These are phyloP conservation scores for Syncephalastrum racemosum DNA, from an alignment of 371 early-diverging fungal genomes.

Conservation along the genomic window DNA sequence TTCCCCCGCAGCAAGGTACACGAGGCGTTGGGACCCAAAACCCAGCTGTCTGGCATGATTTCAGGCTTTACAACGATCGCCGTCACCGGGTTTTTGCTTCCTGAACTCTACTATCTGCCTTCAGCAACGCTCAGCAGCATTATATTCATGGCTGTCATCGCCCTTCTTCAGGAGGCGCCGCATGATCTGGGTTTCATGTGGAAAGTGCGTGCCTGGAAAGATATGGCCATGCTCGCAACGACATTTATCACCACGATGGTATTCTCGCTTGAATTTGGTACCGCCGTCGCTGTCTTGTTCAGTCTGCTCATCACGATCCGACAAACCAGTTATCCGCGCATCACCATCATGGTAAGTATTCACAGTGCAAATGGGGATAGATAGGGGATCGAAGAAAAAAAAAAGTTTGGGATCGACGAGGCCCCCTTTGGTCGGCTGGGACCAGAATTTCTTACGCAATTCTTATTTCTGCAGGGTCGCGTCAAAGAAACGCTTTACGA, in stretches of 20 bases:
- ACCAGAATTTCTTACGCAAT: constrained; percentile 4
- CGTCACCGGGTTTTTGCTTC: constrained; percentile 68
- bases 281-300: constrained; percentile 76
- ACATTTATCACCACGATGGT: constrained; percentile 79
- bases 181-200: constrained; percentile 78
- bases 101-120: constrained; percentile 81
- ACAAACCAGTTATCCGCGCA: constrained; percentile 77
- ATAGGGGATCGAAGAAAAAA: neutral
- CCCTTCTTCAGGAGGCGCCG: constrained; percentile 73
- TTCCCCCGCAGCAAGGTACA: constrained; percentile 82
- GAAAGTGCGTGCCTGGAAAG: constrained; percentile 78
- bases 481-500: constrained; percentile 21
- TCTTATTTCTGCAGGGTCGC: constrained; percentile 17
- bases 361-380: neutral
- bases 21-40: constrained; percentile 78
- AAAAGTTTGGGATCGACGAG: neutral
- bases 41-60: constrained; percentile 82
- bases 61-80: constrained; percentile 66
- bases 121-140: constrained; percentile 77
- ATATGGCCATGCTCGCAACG: constrained; percentile 70
- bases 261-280: constrained; percentile 84
- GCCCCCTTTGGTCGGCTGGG: no score
- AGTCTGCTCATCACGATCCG: constrained; percentile 86
- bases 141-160: constrained; percentile 78
- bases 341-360: constrained; percentile 60